A percentile compares a stretch with the other conserved stretches of the same genome.
phyloP scores from a whole-genome alignment of 2,329 filamentous ascomycete species.

The Chrysoporthe deuterocubensis region DNA sequence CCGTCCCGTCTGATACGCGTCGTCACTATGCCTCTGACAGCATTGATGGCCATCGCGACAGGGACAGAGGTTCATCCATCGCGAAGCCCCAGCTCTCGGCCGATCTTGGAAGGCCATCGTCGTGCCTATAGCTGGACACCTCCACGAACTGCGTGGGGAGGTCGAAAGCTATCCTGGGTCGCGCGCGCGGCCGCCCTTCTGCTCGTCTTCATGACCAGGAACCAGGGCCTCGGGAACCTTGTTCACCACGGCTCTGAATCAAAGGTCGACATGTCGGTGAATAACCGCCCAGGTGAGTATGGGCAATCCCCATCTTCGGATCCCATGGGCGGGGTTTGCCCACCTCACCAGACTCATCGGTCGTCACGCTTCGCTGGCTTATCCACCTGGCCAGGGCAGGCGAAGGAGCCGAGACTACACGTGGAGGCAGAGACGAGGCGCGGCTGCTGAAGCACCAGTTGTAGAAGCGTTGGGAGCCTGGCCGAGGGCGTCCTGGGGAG shows the following conservation, averaged over 20 bases:
- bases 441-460: conserved; percentile 6
- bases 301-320: conserved; percentile 3
- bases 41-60: neutral
- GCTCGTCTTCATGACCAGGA: neutral
- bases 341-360: conserved; percentile 21
- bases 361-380: conserved; percentile 2
- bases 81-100: too few species aligned
- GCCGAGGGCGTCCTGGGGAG: neutral
- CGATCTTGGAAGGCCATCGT: neutral
- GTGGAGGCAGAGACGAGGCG: conserved; percentile 18
- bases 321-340: conserved; percentile 8
- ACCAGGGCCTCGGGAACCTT: conserved; percentile 6
- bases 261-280: neutral
- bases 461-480: neutral
- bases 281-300: neutral
- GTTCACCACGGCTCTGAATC: neutral
- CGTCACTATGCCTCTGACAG: neutral
- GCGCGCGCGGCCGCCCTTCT: neutral
- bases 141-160: neutral
- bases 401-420: neutral
- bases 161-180: conserved; percentile 22
- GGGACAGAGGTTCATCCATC: neutral
- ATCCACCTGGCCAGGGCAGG: neutral
- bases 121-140: neutral
- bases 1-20: neutral